Conservation (phyloP, 768 basidiomycete species). For the Russula dissimulans region DNA sequence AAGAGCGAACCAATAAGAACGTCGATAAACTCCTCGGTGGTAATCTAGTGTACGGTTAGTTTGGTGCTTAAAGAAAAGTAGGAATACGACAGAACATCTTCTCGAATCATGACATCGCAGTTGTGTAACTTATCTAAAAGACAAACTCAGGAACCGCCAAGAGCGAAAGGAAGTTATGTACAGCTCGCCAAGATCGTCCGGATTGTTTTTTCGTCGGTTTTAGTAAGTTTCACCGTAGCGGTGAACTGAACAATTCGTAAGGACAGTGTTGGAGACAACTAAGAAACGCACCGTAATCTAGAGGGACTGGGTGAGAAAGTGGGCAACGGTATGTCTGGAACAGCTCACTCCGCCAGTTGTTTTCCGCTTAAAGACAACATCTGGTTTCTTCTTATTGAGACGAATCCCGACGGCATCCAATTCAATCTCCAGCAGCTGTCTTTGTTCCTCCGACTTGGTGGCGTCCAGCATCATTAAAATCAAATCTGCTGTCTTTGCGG, state of each 20-base stretch:
- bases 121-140: conserved; percentile 76
- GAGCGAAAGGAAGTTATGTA: conserved; percentile 24
- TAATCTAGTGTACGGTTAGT: conserved; percentile 47
- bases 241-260: conserved; percentile 48
- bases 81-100: conserved; percentile 58
- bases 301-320: conserved; percentile 4
- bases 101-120: conserved; percentile 97
- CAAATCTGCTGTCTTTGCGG: conserved; percentile 49
- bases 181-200: conserved; percentile 86
- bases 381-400: conserved; percentile 82
- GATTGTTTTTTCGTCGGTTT: conserved; percentile 92
- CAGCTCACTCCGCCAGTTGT: conserved; percentile 79
- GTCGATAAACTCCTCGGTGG: conserved; percentile 95
- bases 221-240: conserved; percentile 86
- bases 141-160: neutral
- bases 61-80: conserved; percentile 3
- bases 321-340: conserved; percentile 2
- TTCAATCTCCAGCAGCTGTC: conserved; percentile 79
- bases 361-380: conserved; percentile 91
- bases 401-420: conserved; percentile 95
- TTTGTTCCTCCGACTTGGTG: conserved; percentile 89
- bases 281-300: conserved; percentile 58
- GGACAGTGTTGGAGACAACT: neutral
- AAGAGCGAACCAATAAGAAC: conserved; percentile 71
- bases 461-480: conserved; percentile 91